Conservation (phyloP, 2,329 filamentous ascomycete species). For the Dactylellina leptospora region DNA sequence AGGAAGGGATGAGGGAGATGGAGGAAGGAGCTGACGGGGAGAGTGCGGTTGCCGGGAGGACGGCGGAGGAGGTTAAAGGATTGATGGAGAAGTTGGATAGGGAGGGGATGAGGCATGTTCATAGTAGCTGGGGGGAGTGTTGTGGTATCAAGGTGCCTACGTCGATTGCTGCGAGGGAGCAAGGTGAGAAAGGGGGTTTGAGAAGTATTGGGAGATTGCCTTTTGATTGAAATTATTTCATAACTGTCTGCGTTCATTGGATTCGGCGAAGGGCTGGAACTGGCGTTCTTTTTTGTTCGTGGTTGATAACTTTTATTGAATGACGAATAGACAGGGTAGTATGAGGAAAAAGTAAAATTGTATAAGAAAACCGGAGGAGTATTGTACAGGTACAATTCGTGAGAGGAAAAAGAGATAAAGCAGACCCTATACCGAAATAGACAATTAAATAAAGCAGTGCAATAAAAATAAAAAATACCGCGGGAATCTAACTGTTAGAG, state of each 20-base stretch:
- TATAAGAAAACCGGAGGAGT: slow-evolving; percentile 16
- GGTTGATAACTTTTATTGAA: slow-evolving; percentile 1
- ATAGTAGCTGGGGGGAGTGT: slow-evolving; percentile 90
- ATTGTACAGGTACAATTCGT: slow-evolving; percentile 45
- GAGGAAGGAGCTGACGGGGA: slow-evolving; percentile 60
- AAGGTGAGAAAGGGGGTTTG: slow-evolving; percentile 77
- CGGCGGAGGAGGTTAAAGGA: slow-evolving; percentile 63
- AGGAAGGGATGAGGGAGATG: slow-evolving; percentile 64
- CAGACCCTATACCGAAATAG: slow-evolving; percentile 27
- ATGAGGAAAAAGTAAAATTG: slow-evolving; percentile 14
- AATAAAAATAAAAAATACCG: neutral
- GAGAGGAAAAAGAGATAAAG: slow-evolving; percentile 6
- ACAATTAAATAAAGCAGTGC: neutral
- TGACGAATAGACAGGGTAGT: slow-evolving; percentile 2
- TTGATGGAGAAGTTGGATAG: slow-evolving; percentile 71
- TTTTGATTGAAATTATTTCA: slow-evolving; percentile 71
- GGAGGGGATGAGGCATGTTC: slow-evolving; percentile 74
- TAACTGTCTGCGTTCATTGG: neutral
- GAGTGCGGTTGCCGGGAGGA: slow-evolving; percentile 58
- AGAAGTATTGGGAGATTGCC: slow-evolving; percentile 75
- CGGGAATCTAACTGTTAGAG: neutral
- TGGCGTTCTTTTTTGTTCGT: neutral
- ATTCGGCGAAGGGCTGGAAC: neutral
- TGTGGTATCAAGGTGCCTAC: slow-evolving; percentile 98
- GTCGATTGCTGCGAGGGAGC: slow-evolving; percentile 88